Conservation (phyloP, 2,329 filamentous ascomycete species). For the Cladosporium colombiae region DNA sequence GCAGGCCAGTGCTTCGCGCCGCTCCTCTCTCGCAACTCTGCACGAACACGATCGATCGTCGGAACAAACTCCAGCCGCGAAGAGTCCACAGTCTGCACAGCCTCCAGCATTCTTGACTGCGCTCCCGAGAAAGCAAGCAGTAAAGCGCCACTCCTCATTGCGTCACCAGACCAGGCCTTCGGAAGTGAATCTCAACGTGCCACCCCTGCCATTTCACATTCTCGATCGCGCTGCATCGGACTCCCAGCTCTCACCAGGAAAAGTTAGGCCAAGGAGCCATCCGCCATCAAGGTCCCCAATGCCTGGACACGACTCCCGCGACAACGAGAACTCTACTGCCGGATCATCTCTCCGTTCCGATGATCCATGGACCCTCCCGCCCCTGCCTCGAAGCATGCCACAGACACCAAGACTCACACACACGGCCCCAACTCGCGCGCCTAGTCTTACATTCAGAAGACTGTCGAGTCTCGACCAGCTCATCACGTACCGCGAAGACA, state of each 20-base stretch:
- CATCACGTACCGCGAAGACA: constrained; percentile 36
- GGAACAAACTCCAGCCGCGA: not conserved
- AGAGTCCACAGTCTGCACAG: not conserved
- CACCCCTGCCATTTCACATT: not conserved
- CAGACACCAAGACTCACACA: constrained; percentile 2
- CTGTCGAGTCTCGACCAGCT: constrained; percentile 37
- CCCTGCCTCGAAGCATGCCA: constrained; percentile 21
- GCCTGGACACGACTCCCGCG: not conserved
- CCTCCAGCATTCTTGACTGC: not conserved
- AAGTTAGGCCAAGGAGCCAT: constrained; percentile 20
- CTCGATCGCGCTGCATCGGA: not conserved
- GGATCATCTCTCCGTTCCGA: not conserved
- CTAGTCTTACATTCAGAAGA: constrained; percentile 29
- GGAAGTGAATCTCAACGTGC: constrained; percentile 4
- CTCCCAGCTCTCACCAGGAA: not conserved
- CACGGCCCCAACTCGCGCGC: constrained; percentile 17
- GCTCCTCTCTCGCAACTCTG: constrained; percentile 8
- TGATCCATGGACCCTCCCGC: constrained; percentile 28
- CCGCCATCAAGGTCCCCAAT: constrained; percentile 10
- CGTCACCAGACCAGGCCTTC: constrained; percentile 25
- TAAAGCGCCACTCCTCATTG: constrained; percentile 29
- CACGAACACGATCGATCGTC: constrained; percentile 4
- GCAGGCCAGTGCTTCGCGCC: constrained; percentile 2
- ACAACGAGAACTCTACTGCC: not conserved
- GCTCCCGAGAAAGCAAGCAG: constrained; percentile 5